Evolutionary conservation across 306 rosid genomes (phyloP).

Genomic region (Malus sylvestris): DNA sequence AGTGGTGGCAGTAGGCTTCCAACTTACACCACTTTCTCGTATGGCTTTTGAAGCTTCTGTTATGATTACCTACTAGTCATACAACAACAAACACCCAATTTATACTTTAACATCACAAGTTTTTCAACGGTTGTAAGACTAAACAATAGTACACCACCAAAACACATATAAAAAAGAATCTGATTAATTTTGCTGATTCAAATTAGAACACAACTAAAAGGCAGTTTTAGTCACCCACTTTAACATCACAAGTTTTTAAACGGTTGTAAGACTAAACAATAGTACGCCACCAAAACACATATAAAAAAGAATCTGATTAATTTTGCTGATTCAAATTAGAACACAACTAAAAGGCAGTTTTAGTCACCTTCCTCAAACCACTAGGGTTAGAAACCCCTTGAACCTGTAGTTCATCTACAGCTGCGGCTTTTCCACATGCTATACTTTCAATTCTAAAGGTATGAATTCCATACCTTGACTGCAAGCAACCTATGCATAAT

Average conservation of each 20-base stretch:
- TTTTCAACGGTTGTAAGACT: background rate
- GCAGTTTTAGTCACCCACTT: conserved; percentile 15
- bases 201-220: background rate
- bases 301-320: background rate
- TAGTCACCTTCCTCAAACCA: conserved; percentile 49
- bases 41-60: conserved; percentile 61
- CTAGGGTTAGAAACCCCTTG: conserved; percentile 80
- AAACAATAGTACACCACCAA: background rate
- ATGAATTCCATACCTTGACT: conserved; percentile 70
- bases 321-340: background rate
- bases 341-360: conserved; percentile 3
- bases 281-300: background rate
- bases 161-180: conserved; percentile 1
- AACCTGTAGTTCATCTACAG: conserved; percentile 78
- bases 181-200: background rate
- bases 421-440: conserved; percentile 73
- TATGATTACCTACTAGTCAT: conserved; percentile 55
- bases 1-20: conserved; percentile 30
- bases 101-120: conserved; percentile 1
- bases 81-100: conserved; percentile 8
- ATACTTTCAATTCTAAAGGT: conserved; percentile 85
- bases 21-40: conserved; percentile 38
- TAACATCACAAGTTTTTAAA: conserved; percentile 2
- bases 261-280: background rate
- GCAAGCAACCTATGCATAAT: conserved; percentile 66